Evolutionary conservation across 2,329 filamentous ascomycete genomes (phyloP).

Genomic region (Diaporthe australafricana): DNA sequence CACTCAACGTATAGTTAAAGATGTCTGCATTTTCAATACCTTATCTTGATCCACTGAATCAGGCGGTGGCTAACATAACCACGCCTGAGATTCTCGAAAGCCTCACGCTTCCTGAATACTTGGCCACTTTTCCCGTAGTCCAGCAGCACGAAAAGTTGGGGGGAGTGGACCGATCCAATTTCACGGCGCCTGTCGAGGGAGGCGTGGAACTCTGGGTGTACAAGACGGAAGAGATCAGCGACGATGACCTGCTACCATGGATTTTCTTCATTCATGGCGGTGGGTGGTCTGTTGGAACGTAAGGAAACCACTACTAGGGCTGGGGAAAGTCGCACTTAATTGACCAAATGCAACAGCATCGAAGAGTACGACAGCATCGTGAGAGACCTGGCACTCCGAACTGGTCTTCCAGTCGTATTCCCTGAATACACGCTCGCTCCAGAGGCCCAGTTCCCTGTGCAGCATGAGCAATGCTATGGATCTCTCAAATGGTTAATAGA

Average conservation of each 20-base stretch:
- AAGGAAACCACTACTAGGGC: background rate
- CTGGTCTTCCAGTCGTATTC: background rate
- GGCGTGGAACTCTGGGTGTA: slow-evolving; percentile 3
- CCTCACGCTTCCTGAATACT: background rate
- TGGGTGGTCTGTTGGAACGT: background rate
- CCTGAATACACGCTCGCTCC: background rate
- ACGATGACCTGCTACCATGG: background rate
- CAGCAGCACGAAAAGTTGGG: background rate
- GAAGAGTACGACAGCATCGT: slow-evolving; percentile 17
- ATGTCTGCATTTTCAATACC: background rate
- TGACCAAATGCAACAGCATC: background rate
- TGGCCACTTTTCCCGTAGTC: background rate
- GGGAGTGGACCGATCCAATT: background rate
- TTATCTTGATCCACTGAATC: background rate
- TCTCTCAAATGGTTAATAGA: slow-evolving; percentile 5
- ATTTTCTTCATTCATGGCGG: background rate
- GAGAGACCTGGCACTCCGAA: background rate
- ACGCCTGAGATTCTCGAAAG: background rate
- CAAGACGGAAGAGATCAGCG: background rate
- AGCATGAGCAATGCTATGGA: background rate
- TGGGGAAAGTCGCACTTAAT: background rate
- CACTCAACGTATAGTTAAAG: background rate
- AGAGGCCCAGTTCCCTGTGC: background rate
- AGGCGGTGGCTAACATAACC: background rate
- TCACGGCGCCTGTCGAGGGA: background rate